Evolutionary conservation across 192 early-diverging fungal genomes (phyloP).

Genomic region (Gorgonomyces haynaldii): DNA sequence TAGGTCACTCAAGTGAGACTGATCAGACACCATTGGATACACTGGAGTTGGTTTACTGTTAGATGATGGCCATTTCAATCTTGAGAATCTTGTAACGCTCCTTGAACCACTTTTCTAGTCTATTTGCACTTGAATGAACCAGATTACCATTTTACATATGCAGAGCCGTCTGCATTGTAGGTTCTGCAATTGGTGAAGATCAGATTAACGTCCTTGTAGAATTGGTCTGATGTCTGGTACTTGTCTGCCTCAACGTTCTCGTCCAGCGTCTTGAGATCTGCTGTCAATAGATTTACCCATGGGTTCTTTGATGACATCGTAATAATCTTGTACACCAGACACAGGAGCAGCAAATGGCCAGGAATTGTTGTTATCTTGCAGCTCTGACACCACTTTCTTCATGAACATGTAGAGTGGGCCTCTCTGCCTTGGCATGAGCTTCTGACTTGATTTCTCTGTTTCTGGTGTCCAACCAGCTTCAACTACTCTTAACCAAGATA

Average conservation of each 20-base stretch:
- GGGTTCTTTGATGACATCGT: conserved; percentile 88
- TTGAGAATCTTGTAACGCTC: conserved; percentile 20
- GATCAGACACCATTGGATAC: background rate
- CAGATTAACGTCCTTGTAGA: conserved; percentile 70
- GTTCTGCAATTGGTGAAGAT: conserved; percentile 87
- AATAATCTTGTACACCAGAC: conserved; percentile 80
- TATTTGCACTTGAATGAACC: conserved; percentile 12
- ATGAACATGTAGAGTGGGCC: conserved; percentile 48
- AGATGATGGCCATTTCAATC: conserved; percentile 11
- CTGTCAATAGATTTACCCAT: conserved; percentile 58
- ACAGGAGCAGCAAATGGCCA: conserved; percentile 97
- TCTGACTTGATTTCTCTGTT: conserved; percentile 46
- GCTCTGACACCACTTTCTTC: conserved; percentile 9
- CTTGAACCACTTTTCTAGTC: conserved; percentile 32
- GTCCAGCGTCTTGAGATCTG: conserved; percentile 73
- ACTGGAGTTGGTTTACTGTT: background rate
- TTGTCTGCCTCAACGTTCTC: conserved; percentile 73
- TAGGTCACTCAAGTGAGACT: background rate
- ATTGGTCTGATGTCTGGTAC: conserved; percentile 74
- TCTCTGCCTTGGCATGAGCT: conserved; percentile 26
- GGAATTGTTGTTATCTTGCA: conserved; percentile 51
- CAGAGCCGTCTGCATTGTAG: conserved; percentile 82
- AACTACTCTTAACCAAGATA: conserved; percentile 28
- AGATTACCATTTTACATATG: conserved; percentile 59
- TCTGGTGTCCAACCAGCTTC: conserved; percentile 92